Evolutionary conservation across 2,329 filamentous ascomycete genomes (phyloP), one percentile per base, ranked within the genome.

Genomic region (Aspergillus tamarii): DNA sequence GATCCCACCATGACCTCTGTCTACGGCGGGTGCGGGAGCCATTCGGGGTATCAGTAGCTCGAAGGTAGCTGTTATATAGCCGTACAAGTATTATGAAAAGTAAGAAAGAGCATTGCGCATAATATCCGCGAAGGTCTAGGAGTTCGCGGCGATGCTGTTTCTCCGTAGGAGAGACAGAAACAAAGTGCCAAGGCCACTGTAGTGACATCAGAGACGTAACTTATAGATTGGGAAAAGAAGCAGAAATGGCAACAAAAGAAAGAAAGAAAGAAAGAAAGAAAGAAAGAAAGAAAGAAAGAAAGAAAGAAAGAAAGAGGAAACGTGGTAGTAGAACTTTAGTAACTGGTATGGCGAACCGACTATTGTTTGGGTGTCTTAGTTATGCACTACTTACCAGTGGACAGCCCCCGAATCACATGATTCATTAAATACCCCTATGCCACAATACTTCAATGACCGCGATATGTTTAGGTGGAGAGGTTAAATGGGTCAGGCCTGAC

Each of bases 21-120:
- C 61, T 62, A 19, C 61, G 60, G 54, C 64, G 64, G 48, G 21
- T 41, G 46, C 46, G 23, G 30, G 61, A 41, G 9, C 55, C 41
- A 32, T 63, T 61, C 32, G 61, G 41, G 50, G 62, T 41, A 19
- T 62, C 12, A 9, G 53, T 48, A 36, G 53, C 48, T n/a, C 59
- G 56, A 23, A 41, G 60, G 57, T 60, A 68, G 45, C 55, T 62
- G 39, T 71, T 69, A 62, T 75, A 78, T 9, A 74, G 30, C n/a
- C 72, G 80, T 3, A 81, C 63, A 4, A 79, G 67, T 16, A 86
- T 68, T 30, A 81, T 70, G 16, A 84, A 75, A 4, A 83, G 66
- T 10, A 88, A 64, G 6, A 83, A 78, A 1, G 86, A 87, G 65
- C 81, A 74, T 72, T 88, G 86, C 19, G 86, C 87, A 43, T 85